Evolutionary conservation across 169 alveolate genomes (phyloP), one percentile per base, ranked within the genome.

Genomic region (Eimeria tenella): DNA sequence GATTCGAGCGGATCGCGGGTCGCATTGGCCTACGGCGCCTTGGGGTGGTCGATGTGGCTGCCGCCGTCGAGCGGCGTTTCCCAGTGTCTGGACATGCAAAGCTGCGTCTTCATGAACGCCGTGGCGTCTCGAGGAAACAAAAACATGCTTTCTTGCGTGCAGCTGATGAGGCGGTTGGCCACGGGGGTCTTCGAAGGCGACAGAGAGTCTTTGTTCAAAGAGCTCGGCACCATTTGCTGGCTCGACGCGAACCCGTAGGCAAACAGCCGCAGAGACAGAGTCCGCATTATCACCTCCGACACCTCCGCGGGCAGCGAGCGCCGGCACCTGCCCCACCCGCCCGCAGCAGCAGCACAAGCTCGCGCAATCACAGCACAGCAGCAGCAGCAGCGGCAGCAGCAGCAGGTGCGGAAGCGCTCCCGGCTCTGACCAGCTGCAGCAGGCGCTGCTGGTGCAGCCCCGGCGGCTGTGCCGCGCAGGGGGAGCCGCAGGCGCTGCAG

Each of bases 61-160:
- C 94, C 94, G 52, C 94, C 94, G n/a, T 90, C 94, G 11, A 90
- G 86, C 9, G 86, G 90, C 17, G 94, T 90, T 63, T 90, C 94
- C 94, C 94, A 90, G 79, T 90, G 94, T 17, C 77, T 90, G 23
- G 94, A 90, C 70, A 90, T 70, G 84, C 86, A 58, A 23, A 90
- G 90, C 11, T 63, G 68, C 21, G 84, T 77, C 15, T 84, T 90
- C 56, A 90, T 42, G 90, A 90, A 90, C 21, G 56, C 62, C 7
- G 71, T 50, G 6, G 94, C 94, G 52, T 90, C 94, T 11, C 86
- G 50, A 50, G 94, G 94, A 53, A 90, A 90, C 42, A 90, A 86
- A 25, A 62, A 58, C 19, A 90, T 60, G 71, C 88, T 84, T 77
- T 90, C 86, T 77, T 90, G 68, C 21, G 94, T 90, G 75, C 94